Base-by-base conservation (phyloP, 2,329 filamentous ascomycete genomes). In the Trichothecium roseum region DNA sequence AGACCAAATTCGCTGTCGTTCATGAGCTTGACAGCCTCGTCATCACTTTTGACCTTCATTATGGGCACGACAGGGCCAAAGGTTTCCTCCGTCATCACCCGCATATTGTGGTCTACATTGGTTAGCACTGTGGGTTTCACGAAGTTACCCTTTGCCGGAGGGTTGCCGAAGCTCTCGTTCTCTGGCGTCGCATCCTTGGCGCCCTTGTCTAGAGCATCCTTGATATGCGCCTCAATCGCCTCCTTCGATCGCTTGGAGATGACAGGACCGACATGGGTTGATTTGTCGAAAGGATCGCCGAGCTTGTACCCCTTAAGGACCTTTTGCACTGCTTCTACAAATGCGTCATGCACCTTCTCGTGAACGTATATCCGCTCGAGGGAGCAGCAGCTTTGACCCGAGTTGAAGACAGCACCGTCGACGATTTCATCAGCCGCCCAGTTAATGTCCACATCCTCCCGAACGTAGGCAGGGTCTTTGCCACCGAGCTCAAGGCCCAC, bases 371-470 rank as follows among this genome's bases (percentile, higher is more conserved):
- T 77, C 24, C 89, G 73, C 63, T 96, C 89, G 36, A 96, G 69
- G 17, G 86, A 84, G 61, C 89, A 96, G 68, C 89, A 96, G 55
- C 86, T 94, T 66, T 96, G 89, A n/a, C 89, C 89, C 35, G 88
- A 94, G 64, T 96, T 96, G 70, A 96, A 96, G 38, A 96, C 69
- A n/a, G 87, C 81, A 15, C 89, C 89, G 48, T 96, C 89, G 12
- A 96, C 86, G 49, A 96, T 91, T 60, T 95, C 87, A 46, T 84
- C 87, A 0, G 89, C 89, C 1, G 82, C 88, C 89, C 88, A 95
- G 32, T 77, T 76, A 32, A 94, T 60, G 54, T 96, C 87, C 2
- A 94, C 86, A 50, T 96, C 89, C 6, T 66, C 67, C 40, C 89
- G 72, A 37, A 96, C 71, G 52, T 95, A 96, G 17, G 89, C 89